phyloP scores from a whole-genome alignment of 306 rosid genomes.

The Prunus dulcis region DNA sequence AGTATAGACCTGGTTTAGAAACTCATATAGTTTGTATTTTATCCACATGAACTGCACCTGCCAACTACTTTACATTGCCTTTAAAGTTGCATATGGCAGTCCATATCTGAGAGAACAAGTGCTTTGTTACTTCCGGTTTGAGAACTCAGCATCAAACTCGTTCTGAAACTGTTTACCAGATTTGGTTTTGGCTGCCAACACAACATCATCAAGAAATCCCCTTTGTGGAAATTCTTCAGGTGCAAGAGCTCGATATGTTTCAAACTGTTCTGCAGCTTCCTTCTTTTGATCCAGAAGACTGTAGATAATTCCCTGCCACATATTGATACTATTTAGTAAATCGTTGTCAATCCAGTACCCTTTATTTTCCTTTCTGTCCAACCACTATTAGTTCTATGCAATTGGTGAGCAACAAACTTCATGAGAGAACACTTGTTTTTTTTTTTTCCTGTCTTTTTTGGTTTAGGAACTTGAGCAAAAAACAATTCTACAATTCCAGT shows the following conservation, averaged over 20 bases:
- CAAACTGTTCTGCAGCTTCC: conserved; percentile 81
- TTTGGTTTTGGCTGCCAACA: conserved; percentile 60
- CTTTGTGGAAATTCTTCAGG: conserved; percentile 88
- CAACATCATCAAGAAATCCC: conserved; percentile 78
- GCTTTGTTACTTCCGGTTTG: conserved; percentile 32
- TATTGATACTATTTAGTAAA: not conserved
- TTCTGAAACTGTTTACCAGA: conserved; percentile 55
- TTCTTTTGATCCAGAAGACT: conserved; percentile 63
- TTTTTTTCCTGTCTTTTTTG: not conserved
- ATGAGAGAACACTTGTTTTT: no score
- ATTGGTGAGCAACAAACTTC: not conserved
- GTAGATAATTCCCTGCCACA: conserved; percentile 81
- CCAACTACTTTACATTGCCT: no score
- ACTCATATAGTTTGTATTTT: not conserved
- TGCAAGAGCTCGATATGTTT: conserved; percentile 63
- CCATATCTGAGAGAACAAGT: not conserved
- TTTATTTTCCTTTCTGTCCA: not conserved
- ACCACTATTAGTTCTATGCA: not conserved
- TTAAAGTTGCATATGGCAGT: no score
- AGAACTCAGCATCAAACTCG: conserved; percentile 50
- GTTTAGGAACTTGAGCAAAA: not conserved
- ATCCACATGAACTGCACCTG: no score
- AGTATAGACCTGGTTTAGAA: not conserved
- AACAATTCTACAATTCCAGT: not conserved
- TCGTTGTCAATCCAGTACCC: not conserved